Conservation (phyloP, 2,329 filamentous ascomycete genomes). For the Alternaria atra region DNA sequence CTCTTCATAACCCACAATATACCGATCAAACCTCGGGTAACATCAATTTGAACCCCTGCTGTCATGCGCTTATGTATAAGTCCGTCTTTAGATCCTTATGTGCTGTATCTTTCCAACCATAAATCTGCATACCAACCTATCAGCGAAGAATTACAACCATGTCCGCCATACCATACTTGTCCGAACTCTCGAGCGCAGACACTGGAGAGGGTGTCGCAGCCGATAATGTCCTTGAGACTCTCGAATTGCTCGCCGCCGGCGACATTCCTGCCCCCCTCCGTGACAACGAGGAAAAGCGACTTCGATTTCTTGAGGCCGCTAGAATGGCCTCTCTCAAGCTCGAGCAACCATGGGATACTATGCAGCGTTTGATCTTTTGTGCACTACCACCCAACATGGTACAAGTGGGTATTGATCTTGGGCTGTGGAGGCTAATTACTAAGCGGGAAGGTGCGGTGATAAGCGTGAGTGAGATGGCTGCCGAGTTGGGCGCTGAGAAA, state of each 20-base stretch:
- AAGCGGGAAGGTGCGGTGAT: slow-evolving; percentile 1
- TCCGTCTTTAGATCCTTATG: not conserved
- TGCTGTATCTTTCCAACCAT: not conserved
- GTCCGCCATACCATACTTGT: not conserved
- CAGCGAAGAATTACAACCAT: not conserved
- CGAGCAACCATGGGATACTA: slow-evolving; percentile 12
- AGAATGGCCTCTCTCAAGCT: slow-evolving; percentile 14
- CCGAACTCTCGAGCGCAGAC: not conserved
- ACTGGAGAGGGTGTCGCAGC: not conserved
- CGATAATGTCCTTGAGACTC: slow-evolving; percentile 6
- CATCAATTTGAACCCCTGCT: not conserved
- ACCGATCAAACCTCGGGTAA: not conserved
- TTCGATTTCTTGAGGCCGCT: slow-evolving; percentile 7
- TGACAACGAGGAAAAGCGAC: slow-evolving; percentile 8
- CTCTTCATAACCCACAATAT: not conserved
- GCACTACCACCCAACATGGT: slow-evolving; percentile 11
- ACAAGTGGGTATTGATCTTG: slow-evolving; percentile 10
- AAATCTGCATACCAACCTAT: not conserved
- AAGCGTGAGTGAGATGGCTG: slow-evolving; percentile 4
- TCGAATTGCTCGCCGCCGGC: slow-evolving; percentile 6
- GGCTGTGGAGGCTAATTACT: slow-evolving; percentile 9
- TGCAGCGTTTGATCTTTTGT: slow-evolving; percentile 11
- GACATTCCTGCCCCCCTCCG: slow-evolving; percentile 2
- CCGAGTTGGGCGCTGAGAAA: slow-evolving; percentile 6
- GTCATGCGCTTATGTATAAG: not conserved